Base-by-base conservation (phyloP, 2,329 filamentous ascomycete genomes). In the Paraphaeosphaeria minitans region DNA sequence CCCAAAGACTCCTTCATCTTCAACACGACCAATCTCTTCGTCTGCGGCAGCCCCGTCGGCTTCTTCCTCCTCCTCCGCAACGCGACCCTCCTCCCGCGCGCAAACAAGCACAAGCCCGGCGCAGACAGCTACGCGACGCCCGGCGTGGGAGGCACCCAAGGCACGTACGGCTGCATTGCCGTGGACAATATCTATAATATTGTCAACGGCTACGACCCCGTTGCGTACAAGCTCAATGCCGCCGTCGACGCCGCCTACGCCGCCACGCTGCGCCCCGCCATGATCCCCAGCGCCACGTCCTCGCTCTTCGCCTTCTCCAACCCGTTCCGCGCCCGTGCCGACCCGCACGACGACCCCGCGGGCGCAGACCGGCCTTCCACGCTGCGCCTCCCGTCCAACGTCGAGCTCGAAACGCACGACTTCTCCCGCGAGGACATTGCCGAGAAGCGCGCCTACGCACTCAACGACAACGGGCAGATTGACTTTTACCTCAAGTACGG, bases 131-230 rank as follows among this genome's bases (percentile, higher is more conserved):
- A 78, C 51, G 75, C 77, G 27, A 72, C 73, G 2, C 73, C 74
- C 5, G 81, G 82, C 7, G 85, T 98, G 33, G 89, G 89, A n/a
- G 91, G 90, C n/a, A 86, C 92, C 42, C 84, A 84, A 19, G 93
- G 91, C 31, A 86, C 83, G 6, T 97, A 96, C 74, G 95, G 95
- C 19, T 98, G 95, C 75, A 81, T 98, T 29, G 92, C 94, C 0
- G 90, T 98, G 1, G 92, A 98, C 78, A 99, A 98, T 74, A 85
- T 99, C 57, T 99, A 98, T 82, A 99, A 99, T 70, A 85, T 99
- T 63, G 86, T 98, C 72, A 87, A 89, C 65, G 85, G 85, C 35
- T 89, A 88, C 60, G 87, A 90, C 62, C 87, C 95, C 1, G 96
- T 99, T 57, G 92, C 93, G 1, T 98, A 97, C 75, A 85, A 94